These are phyloP conservation scores for Gaeumannomyces sp. DNA, from an alignment of 2,329 filamentous ascomycete species.

Conservation along the genomic window DNA sequence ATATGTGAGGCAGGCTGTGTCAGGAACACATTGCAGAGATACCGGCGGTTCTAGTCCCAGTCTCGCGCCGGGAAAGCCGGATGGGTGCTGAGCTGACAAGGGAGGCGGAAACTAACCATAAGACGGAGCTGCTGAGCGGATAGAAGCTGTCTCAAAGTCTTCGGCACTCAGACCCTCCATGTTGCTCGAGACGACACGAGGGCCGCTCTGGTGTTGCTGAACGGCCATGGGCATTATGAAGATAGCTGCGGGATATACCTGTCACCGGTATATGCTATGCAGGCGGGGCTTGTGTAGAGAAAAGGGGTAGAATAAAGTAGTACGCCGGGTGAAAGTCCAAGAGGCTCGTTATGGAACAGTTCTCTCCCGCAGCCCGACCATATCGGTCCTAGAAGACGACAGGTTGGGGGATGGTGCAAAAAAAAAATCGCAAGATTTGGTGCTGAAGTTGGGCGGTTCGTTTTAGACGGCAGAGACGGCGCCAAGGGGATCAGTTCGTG, in stretches of 20 bases:
- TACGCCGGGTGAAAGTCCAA: background rate
- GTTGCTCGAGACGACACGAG: constrained; percentile 2
- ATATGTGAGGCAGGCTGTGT: background rate
- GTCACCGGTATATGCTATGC: background rate
- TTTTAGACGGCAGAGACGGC: no score
- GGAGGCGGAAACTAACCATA: constrained; percentile 44
- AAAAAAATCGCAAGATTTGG: background rate
- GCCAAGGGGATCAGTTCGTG: no score
- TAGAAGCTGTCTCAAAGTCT: constrained; percentile 62
- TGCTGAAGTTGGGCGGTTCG: no score
- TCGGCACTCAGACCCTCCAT: constrained; percentile 32
- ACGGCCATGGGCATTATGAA: constrained; percentile 1
- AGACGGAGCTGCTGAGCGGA: constrained; percentile 62
- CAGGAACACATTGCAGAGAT: no score
- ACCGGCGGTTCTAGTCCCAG: no score
- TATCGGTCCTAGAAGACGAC: no score
- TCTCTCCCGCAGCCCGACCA: no score
- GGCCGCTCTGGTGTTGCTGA: background rate
- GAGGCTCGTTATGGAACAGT: no score
- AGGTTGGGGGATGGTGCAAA: no score
- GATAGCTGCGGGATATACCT: background rate
- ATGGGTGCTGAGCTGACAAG: background rate
- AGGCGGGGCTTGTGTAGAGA: background rate
- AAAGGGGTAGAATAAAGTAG: background rate
- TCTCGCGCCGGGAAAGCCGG: background rate